Base-by-base conservation (phyloP, 257 asterid species). In the Perilla frutescens region DNA sequence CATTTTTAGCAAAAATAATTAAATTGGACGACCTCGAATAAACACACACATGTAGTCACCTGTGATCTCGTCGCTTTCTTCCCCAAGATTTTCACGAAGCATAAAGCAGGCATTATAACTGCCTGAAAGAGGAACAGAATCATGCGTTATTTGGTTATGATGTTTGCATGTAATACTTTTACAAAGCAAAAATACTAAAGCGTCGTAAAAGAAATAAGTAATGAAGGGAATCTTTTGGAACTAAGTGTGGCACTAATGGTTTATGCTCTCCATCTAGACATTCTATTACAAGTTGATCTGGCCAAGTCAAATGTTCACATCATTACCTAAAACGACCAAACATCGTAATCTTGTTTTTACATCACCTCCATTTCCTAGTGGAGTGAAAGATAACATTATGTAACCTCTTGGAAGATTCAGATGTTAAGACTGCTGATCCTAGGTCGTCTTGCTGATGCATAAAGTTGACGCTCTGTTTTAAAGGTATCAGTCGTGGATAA, bases 81-180 rank as follows among this genome's bases (percentile, higher is more conserved):
- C 59, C 92, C 91, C 81, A 75, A 6, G 67, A 90, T 90, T 81
- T 80, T 92, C 84, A 90, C 71, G 67, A 81, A 88, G 82, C 96
- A 92, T 70, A 88, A 76, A 40, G 96, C 84, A 32, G 94, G 95
- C 84, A 92, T 64, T 68, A 88, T 81, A 29, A 90, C 66, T 9
- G 90, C 96, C 96, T 90, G 89, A 34, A 72, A 41, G 63, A 26
- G 0, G 29, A 50, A 78, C 65, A 43, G 34, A 40, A 62, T 45
- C 2, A n/a, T 9, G 62, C 47, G 69, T 44, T n/a, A 59, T 31
- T 43, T 49, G 50, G 39, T 29, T 4, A 73, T 7, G 20, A 72
- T 72, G 51, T 54, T 32, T 53, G 14, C 2, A 51, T 8, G 36
- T 9, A 39, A 62, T 12, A 36, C 41, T 50, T 11, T 50, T 37